phyloP scores from a whole-genome alignment of 2,329 filamentous ascomycete genomes.

The Alternaria arbusti region DNA sequence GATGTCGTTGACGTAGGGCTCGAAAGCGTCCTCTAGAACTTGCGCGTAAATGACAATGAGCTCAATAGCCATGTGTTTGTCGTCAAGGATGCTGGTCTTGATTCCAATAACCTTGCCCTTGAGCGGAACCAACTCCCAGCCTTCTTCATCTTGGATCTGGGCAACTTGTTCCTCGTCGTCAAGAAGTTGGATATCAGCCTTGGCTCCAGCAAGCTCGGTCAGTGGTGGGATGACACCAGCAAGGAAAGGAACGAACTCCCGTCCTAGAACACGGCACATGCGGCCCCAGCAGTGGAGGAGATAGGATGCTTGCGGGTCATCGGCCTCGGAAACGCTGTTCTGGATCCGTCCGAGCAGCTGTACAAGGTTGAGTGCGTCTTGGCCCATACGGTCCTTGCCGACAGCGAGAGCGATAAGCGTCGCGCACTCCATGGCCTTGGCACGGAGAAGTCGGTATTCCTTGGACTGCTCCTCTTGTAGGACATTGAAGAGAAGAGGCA shows the following conservation, averaged over 20 bases:
- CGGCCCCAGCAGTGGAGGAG: conserved; percentile 98
- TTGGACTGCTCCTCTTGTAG: conserved; percentile 89
- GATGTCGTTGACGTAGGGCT: conserved; percentile 87
- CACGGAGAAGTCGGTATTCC: conserved; percentile 86
- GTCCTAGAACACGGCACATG: conserved; percentile 93
- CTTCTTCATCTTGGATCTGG: conserved; percentile 90
- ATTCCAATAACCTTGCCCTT: conserved; percentile 99
- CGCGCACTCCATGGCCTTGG: conserved; percentile 99
- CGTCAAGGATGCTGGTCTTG: conserved; percentile 93
- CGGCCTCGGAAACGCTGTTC: conserved; percentile 77
- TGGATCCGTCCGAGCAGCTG: conserved; percentile 89
- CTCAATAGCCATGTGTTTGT: conserved; percentile 99
- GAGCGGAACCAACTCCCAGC: conserved; percentile 95
- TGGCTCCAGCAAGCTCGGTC: conserved; percentile 87
- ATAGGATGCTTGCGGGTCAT: conserved; percentile 96
- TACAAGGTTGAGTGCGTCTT: conserved; percentile 85
- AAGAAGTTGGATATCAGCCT: conserved; percentile 94
- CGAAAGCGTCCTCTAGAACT: conserved; percentile 90
- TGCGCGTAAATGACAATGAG: conserved; percentile 96
- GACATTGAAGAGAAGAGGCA: conserved; percentile 92
- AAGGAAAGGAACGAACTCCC: conserved; percentile 91
- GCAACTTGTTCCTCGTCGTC: conserved; percentile 96
- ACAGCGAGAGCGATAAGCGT: conserved; percentile 95
- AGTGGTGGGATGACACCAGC: conserved; percentile 93
- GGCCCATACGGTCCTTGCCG: conserved; percentile 87